Evolutionary conservation across 192 early-diverging fungal species (phyloP).

Genomic region (Coemansia furcata): DNA sequence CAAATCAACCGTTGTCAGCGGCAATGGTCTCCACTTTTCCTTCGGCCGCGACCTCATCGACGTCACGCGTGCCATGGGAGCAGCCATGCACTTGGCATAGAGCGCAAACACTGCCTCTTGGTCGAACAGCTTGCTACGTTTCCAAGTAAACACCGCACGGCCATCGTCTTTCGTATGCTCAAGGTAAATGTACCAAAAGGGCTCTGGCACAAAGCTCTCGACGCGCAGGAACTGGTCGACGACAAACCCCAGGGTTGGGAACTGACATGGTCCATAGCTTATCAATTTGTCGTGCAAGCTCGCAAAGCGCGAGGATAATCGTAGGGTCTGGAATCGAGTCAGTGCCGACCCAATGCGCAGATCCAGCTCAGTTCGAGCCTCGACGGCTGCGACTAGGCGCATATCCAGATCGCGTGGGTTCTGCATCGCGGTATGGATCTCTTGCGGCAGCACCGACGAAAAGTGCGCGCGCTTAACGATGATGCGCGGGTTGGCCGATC

Average conservation of each 20-base stretch:
- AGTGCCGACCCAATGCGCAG: conserved; percentile 88
- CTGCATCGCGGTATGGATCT: conserved; percentile 75
- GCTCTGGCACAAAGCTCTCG: conserved; percentile 81
- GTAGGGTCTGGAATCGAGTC: conserved; percentile 87
- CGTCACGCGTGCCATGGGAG: conserved; percentile 58
- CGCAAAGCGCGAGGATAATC: conserved; percentile 57
- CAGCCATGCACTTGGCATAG: conserved; percentile 71
- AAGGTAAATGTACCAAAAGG: conserved; percentile 86
- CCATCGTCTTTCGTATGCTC: conserved; percentile 53
- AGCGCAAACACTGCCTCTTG: conserved; percentile 64
- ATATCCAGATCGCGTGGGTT: conserved; percentile 71
- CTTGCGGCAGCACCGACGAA: conserved; percentile 80
- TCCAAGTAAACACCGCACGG: conserved; percentile 72
- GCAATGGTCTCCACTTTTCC: conserved; percentile 86
- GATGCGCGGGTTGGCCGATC: conserved; percentile 60
- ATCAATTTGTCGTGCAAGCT: conserved; percentile 62
- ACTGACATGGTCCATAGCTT: conserved; percentile 94
- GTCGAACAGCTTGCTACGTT: conserved; percentile 73
- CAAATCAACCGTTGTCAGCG: conserved; percentile 93
- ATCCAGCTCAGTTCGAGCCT: conserved; percentile 84
- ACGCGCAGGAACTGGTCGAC: conserved; percentile 80
- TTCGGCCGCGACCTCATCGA: conserved; percentile 63
- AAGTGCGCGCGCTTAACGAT: conserved; percentile 81
- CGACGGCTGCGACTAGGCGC: conserved; percentile 74
- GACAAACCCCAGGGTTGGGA: conserved; percentile 94